These are phyloP conservation scores for Aquilaria agallochum DNA, from an alignment of 441 rosid genomes.

Conservation along the genomic window DNA sequence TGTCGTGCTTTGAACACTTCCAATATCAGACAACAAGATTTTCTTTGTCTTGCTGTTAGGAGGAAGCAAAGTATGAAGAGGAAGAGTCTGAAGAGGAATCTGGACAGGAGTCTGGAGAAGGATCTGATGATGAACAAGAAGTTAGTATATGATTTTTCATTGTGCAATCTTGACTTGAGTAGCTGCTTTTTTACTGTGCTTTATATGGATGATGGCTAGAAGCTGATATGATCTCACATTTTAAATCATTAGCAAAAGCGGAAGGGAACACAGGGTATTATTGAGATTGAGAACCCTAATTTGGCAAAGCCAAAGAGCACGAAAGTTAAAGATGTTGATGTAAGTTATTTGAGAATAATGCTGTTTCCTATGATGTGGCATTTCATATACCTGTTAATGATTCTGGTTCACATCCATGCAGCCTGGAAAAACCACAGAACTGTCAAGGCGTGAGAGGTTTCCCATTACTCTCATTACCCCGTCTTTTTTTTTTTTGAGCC, in stretches of 20 bases:
- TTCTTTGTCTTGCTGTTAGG: conserved; percentile 26
- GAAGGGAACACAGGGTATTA: conserved; percentile 78
- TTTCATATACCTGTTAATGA: conserved; percentile 1
- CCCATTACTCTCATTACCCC: conserved; percentile 11
- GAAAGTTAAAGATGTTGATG: conserved; percentile 85
- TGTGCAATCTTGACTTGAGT: background rate
- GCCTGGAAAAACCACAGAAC: conserved; percentile 74
- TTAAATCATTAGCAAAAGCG: conserved; percentile 43
- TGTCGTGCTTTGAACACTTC: too few species aligned
- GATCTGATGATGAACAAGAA: too few species aligned
- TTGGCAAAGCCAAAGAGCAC: conserved; percentile 62
- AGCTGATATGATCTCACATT: too few species aligned
- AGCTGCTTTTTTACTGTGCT: too few species aligned
- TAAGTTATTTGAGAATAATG: conserved; percentile 29
- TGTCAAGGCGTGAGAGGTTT: conserved; percentile 98
- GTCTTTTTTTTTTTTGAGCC: too few species aligned
- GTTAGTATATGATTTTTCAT: background rate
- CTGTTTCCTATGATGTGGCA: background rate
- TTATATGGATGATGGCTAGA: too few species aligned
- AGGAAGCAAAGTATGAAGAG: conserved; percentile 52
- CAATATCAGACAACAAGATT: background rate
- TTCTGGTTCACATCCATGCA: conserved; percentile 14
- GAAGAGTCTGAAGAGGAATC: conserved; percentile 58
- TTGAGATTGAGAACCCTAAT: conserved; percentile 90
- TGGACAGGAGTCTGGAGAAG: conserved; percentile 39